Evolutionary conservation across 2,329 filamentous ascomycete species (phyloP), one percentile per base, ranked within the genome.

Genomic region (Emericellopsis atlantica): DNA sequence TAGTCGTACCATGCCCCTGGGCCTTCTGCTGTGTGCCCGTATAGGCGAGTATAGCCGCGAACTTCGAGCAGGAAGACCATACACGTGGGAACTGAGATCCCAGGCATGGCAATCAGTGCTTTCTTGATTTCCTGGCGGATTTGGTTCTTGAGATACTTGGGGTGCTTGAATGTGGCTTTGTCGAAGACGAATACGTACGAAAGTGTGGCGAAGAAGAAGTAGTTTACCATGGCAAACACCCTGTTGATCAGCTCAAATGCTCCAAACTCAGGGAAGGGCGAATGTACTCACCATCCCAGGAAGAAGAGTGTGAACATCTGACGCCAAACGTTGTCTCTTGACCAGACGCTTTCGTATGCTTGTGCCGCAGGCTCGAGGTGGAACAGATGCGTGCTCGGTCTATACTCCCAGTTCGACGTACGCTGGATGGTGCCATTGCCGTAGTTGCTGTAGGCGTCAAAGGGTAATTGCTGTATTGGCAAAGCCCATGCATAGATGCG

Each of bases 151-250:
- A 69, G 55, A 53, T 67, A 69, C 43, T 64, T 60, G 16, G 66
- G 66, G 48, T 69, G 66, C 46, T 69, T 51, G 50, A 66, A 62
- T 39, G 66, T 55, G 11, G 63, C 60, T 14, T 60, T 55, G 50
- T 69, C 66, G 45, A 67, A 69, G 42, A 89, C 65, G 61, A 85
- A 76, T 59, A 80, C 61, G 62, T 88, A 89, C 29, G 82, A 87
- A 12, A 85, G 63, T 32, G 75, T 69, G 21, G 81, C 78, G 55
- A 76, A 83, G 48, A 79, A 49, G 55, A 81, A 83, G 67, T 87
- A 88, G 26, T 58, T 49, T 32, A 46, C 34, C 12, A 40, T 15
- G 9, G 38, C 43, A 23, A 38, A 35, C 21, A 44, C 18, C 34
- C 43, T 41, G 35, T 21, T 10, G 36, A 11, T 22, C 15, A 29